These are phyloP conservation scores for Globisporangium nodosum DNA, from an alignment of 352 stramenopile species.

Conservation along the genomic window DNA sequence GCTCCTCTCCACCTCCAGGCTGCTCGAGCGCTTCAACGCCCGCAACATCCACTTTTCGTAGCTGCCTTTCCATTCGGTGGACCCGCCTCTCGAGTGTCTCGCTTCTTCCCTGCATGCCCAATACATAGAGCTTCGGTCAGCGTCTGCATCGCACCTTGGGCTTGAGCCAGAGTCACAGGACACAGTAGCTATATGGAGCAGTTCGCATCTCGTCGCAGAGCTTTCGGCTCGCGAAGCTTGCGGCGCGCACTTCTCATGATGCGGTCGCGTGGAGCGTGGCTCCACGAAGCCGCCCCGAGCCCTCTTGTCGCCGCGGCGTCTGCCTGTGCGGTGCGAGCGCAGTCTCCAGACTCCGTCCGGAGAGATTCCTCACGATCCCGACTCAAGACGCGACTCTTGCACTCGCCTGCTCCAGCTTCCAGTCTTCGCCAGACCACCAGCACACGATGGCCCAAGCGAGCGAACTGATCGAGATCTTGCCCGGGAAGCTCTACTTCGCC, in stretches of 20 bases:
- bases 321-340: no score
- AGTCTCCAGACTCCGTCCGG: no score
- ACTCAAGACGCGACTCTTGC: background rate
- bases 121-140: background rate
- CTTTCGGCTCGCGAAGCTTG: no score
- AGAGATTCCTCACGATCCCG: no score
- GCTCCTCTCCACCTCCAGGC: constrained; percentile 19
- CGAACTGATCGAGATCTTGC: constrained; percentile 28
- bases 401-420: constrained; percentile 1
- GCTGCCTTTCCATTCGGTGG: background rate
- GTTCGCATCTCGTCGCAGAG: no score
- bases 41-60: constrained; percentile 96
- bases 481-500: constrained; percentile 28
- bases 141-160: background rate
- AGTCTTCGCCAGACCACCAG: background rate
- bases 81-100: background rate
- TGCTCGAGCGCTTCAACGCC: constrained; percentile 96
- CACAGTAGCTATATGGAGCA: no score
- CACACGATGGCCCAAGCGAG: constrained; percentile 10
- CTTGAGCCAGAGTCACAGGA: background rate
- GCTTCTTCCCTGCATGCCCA: background rate
- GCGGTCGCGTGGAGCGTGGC: no score
- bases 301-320: no score
- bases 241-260: no score
- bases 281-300: no score